Conservation (phyloP, 1,284 basidiomycete species). For the Leccinum holopus region DNA sequence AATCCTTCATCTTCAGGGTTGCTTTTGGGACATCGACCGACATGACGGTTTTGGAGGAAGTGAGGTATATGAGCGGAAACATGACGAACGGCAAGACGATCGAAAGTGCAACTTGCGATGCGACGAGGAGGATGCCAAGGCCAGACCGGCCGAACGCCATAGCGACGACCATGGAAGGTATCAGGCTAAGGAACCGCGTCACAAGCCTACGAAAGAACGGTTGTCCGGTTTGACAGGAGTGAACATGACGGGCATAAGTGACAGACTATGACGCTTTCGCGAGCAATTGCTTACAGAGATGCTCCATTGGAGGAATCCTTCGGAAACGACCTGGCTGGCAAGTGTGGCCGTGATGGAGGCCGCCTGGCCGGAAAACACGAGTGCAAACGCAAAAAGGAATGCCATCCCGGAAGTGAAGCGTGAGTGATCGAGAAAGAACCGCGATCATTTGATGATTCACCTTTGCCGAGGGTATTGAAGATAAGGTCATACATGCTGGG, state of each 20-base stretch:
- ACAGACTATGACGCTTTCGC: not conserved
- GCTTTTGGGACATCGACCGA: constrained; percentile 32
- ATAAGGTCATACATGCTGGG: constrained; percentile 72
- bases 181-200: constrained; percentile 71
- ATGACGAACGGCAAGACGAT: constrained; percentile 78
- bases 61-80: constrained; percentile 66
- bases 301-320: constrained; percentile 84
- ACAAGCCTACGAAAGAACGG: constrained; percentile 71
- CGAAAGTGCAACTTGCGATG: constrained; percentile 74
- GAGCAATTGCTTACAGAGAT: constrained; percentile 53
- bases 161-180: constrained; percentile 73
- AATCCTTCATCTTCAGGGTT: not conserved
- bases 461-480: constrained; percentile 53
- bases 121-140: constrained; percentile 72
- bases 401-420: constrained; percentile 51
- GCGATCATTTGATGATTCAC: constrained; percentile 36
- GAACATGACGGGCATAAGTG: not conserved
- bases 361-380: constrained; percentile 77
- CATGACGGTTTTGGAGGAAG: constrained; percentile 61
- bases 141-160: constrained; percentile 64
- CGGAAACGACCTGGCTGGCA: constrained; percentile 79
- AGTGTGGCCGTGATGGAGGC: constrained; percentile 83
- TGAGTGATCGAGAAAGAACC: not conserved
- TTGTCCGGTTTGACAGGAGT: constrained; percentile 30
- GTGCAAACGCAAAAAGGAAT: constrained; percentile 72